Percentiles rank a stretch among this genome's conserved stretches.
phyloP scores from a whole-genome alignment of 805 yeast species.

The Hemisphaericaspora nanyangensis region DNA sequence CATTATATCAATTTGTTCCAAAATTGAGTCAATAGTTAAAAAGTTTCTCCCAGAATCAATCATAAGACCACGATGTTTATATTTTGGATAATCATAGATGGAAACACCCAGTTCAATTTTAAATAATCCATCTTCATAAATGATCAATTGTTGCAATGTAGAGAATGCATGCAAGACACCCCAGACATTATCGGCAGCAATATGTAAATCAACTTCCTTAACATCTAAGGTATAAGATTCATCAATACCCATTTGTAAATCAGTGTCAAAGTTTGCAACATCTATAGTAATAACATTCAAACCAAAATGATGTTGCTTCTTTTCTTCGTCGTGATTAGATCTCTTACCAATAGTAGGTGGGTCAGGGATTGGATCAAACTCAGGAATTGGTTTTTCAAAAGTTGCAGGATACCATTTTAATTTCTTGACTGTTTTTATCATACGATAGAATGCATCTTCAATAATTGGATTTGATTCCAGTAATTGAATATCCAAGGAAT shows the following conservation, averaged over 20 bases:
- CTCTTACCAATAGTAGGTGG: not conserved
- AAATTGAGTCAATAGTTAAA: conserved; percentile 19
- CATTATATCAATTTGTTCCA: conserved; percentile 37
- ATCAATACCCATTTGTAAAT: conserved; percentile 32
- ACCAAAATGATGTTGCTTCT: not conserved
- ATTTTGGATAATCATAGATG: conserved; percentile 32
- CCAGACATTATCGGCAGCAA: conserved; percentile 33
- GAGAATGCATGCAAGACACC: conserved; percentile 40
- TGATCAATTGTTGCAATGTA: conserved; percentile 38
- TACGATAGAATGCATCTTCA: conserved; percentile 6
- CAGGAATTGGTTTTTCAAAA: conserved; percentile 18
- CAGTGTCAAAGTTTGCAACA: conserved; percentile 18
- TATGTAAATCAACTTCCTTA: conserved; percentile 12
- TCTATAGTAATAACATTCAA: conserved; percentile 5
- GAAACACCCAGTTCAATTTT: conserved; percentile 29
- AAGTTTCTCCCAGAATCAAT: conserved; percentile 39
- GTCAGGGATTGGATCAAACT: not conserved
- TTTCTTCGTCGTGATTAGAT: not conserved
- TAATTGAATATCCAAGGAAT: not conserved
- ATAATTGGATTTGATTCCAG: conserved; percentile 1
- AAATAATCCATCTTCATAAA: conserved; percentile 20
- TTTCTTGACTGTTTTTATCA: conserved; percentile 11
- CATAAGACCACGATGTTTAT: conserved; percentile 36
- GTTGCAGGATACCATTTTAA: conserved; percentile 35
- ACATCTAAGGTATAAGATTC: conserved; percentile 29